Base-by-base conservation (phyloP, 768 basidiomycete genomes). In the Vishniacozyma victoriae region DNA sequence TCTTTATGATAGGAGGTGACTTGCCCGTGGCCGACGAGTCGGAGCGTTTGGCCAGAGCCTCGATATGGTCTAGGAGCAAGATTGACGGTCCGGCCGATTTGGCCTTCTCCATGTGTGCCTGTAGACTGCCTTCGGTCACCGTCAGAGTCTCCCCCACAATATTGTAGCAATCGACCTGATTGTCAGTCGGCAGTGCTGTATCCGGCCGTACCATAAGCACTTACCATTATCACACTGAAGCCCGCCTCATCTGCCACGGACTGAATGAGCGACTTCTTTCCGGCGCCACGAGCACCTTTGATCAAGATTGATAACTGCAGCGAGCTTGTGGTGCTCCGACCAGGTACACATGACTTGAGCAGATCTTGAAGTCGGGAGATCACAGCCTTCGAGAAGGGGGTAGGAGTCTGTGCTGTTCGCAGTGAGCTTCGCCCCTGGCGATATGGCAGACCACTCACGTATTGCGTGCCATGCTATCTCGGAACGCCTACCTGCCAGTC, bases 141-240 rank as follows among this genome's bases (percentile, higher is more conserved):
- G 75, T 74, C 36, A 84, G 81, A 35, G 78, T 84, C 41, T 97
- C 92, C 2, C 84, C 85, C 5, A 91, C 60, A 4, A 91, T 60
- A 45, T 87, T 81, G 65, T 82, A 96, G 65, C 89, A 92, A 54
- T 95, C 83, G 37, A 93, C 76, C 91, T 96, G 52, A 14, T 18
- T 20, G 9, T 29, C 15, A 4, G 19, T 33, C 29, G n/a, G n/a
- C 9, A 33, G 9, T 9, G 29, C 29, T 33, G 29, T 33, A 9
- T 33, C 9, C 9, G n/a, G n/a, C 9, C 9, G 29, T 9, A 33
- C 9, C 29, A 33, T 9, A n/a, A n/a, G n/a, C n/a, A 50, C 57
- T 46, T 54, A 86, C 91, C 77, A 90, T 86, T 12, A 87, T 75
- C 0, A 88, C 49, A 69, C 90, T 88, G 48, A 91, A 77, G 12